These are phyloP conservation scores for Anisogramma anomala DNA, from an alignment of 2,329 filamentous ascomycete genomes.

Conservation along the genomic window DNA sequence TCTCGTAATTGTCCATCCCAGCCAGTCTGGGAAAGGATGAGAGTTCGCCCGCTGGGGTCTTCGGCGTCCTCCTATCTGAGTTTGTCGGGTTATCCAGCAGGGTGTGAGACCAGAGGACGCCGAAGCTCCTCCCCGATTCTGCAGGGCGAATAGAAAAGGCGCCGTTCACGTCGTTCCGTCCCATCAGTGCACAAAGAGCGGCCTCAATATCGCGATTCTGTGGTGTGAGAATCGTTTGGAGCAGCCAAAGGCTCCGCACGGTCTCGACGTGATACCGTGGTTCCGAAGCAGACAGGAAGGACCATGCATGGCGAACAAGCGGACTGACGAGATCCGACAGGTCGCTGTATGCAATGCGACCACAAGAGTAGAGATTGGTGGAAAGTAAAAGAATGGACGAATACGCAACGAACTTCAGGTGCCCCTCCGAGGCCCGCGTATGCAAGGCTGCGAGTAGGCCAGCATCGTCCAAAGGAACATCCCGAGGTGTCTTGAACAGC, in stretches of 20 bases:
- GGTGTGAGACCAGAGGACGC: constrained; percentile 73
- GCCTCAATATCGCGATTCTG: constrained; percentile 68
- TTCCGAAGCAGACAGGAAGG: constrained; percentile 64
- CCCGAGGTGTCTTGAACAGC: constrained; percentile 38
- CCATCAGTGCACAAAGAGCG: constrained; percentile 58
- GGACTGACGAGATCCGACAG: constrained; percentile 53
- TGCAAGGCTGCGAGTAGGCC: constrained; percentile 40
- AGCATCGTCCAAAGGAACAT: constrained; percentile 34
- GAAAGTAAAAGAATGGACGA: constrained; percentile 47
- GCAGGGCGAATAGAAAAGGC: constrained; percentile 37
- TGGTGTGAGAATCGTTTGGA: constrained; percentile 61
- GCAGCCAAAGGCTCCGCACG: constrained; percentile 72
- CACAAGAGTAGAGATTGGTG: constrained; percentile 42
- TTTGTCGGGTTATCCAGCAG: constrained; percentile 44
- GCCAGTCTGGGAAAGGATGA: constrained; percentile 32
- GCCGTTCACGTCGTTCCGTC: constrained; percentile 38
- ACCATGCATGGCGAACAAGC: constrained; percentile 66
- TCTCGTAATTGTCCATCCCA: constrained; percentile 52
- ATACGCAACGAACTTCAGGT: constrained; percentile 42
- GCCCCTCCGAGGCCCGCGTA: constrained; percentile 29
- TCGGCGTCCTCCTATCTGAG: constrained; percentile 38
- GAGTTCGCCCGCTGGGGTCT: constrained; percentile 28
- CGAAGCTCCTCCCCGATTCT: constrained; percentile 58
- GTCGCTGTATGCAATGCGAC: constrained; percentile 39
- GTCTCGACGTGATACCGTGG: constrained; percentile 94